phyloP scores from a whole-genome alignment of 768 basidiomycete genomes.

The Lanmaoa pseudosensibilis region DNA sequence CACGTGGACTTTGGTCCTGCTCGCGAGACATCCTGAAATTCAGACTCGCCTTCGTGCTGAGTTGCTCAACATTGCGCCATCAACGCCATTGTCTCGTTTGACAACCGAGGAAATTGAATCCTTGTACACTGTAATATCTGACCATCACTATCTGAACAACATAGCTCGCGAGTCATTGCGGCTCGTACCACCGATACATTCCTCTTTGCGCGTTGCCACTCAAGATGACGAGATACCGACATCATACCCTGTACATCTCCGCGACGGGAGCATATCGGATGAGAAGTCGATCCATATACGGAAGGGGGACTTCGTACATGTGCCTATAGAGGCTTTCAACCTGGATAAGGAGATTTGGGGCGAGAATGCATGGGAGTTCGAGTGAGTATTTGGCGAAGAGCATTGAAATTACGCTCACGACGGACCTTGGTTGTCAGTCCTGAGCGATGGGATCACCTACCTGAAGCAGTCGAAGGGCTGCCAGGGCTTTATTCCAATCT shows the following conservation, averaged over 20 bases:
- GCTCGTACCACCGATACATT: slow-evolving; percentile 79
- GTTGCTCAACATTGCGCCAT: slow-evolving; percentile 53
- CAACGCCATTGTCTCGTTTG: slow-evolving; percentile 43
- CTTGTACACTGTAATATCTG: slow-evolving; percentile 53
- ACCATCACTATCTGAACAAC: slow-evolving; percentile 72
- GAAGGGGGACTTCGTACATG: slow-evolving; percentile 74
- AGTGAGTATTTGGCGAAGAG: slow-evolving; percentile 44
- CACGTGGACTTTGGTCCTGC: slow-evolving; percentile 79
- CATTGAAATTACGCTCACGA: slow-evolving; percentile 4
- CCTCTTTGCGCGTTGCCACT: slow-evolving; percentile 75
- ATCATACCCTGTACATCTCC: slow-evolving; percentile 55
- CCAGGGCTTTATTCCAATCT: slow-evolving; percentile 74
- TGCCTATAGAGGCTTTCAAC: slow-evolving; percentile 79
- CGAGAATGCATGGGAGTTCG: slow-evolving; percentile 76
- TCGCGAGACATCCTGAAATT: slow-evolving; percentile 63
- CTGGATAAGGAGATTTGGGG: slow-evolving; percentile 80
- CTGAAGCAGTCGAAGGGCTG: slow-evolving; percentile 61
- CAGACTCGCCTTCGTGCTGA: slow-evolving; percentile 76
- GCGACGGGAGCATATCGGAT: slow-evolving; percentile 46
- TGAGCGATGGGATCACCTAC: slow-evolving; percentile 77
- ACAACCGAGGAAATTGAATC: slow-evolving; percentile 67
- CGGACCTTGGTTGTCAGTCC: slow-evolving; percentile 46
- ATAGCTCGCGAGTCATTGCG: slow-evolving; percentile 75
- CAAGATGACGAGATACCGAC: slow-evolving; percentile 78
- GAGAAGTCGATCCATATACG: slow-evolving; percentile 48